phyloP scores from a whole-genome alignment of 192 early-diverging fungal species.

The Haplosporangium gracile region DNA sequence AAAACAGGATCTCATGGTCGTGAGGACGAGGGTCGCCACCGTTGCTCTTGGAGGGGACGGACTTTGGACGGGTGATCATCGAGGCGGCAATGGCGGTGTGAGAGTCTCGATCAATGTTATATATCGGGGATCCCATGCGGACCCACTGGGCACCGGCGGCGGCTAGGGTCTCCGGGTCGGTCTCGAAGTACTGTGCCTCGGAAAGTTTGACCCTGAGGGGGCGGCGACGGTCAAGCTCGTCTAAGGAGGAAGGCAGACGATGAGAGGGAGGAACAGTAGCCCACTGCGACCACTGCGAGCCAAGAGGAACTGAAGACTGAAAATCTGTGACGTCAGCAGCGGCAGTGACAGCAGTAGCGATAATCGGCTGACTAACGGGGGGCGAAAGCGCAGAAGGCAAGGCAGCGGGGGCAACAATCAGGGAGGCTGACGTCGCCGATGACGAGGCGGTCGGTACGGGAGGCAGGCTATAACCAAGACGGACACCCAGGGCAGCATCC shows the following conservation, averaged over 20 bases:
- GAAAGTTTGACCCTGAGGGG: slow-evolving; percentile 3
- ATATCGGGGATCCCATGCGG: slow-evolving; percentile 20
- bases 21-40: background rate
- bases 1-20: slow-evolving; percentile 23
- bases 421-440: background rate
- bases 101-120: slow-evolving; percentile 14
- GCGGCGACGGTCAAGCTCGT: background rate
- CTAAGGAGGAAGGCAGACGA: background rate
- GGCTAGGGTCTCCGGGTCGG: background rate
- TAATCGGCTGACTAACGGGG: too few relatives aligned
- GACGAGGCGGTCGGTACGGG: background rate
- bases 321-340: background rate
- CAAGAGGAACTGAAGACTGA: background rate
- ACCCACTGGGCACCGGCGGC: slow-evolving; percentile 1
- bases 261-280: background rate
- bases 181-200: background rate
- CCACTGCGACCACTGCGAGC: background rate
- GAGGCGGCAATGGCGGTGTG: slow-evolving; percentile 33
- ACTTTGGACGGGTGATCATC: slow-evolving; percentile 15
- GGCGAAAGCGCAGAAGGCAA: background rate
- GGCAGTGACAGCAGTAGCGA: background rate
- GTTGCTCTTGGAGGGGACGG: background rate
- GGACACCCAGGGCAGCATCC: background rate
- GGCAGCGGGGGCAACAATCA: background rate
- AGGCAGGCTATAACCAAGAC: background rate